Evolutionary conservation across 2,329 filamentous ascomycete species (phyloP).

Genomic region (Ophiostoma ips): DNA sequence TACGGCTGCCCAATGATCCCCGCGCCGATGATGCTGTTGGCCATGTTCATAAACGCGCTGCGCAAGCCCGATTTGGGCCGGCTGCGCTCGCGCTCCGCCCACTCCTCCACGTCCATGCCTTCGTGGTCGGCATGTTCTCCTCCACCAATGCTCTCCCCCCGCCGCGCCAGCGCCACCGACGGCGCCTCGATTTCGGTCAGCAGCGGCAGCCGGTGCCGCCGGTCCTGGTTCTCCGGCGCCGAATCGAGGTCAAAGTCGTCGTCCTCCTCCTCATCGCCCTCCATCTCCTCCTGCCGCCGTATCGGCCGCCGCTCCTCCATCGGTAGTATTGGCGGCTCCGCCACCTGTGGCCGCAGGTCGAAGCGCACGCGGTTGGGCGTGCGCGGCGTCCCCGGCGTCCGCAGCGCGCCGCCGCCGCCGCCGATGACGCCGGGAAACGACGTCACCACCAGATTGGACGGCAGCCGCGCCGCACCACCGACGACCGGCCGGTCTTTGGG

Average conservation of each 20-base stretch:
- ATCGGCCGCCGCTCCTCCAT: neutral
- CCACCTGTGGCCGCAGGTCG: conserved; percentile 30
- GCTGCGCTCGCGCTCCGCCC: conserved; percentile 38
- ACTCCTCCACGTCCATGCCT: conserved; percentile 25
- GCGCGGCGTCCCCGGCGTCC: conserved; percentile 32
- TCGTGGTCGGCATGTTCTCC: conserved; percentile 5
- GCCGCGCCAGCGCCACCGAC: conserved; percentile 52
- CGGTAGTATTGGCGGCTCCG: neutral
- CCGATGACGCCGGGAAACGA: neutral
- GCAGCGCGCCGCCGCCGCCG: neutral
- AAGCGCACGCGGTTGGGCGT: conserved; percentile 66
- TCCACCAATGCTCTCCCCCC: neutral
- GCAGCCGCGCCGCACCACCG: conserved; percentile 3
- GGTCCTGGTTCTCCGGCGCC: conserved; percentile 23
- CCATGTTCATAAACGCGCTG: conserved; percentile 99
- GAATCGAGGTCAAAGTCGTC: conserved; percentile 19
- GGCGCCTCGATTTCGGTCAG: conserved; percentile 76
- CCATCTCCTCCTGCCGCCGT: no score
- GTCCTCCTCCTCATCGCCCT: conserved; percentile 15
- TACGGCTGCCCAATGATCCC: conserved; percentile 79
- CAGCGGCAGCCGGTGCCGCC: conserved; percentile 51
- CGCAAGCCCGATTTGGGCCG: conserved; percentile 74
- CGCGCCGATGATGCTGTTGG: conserved; percentile 86
- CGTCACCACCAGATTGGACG: conserved; percentile 1
- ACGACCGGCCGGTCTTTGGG: conserved; percentile 1